Evolutionary conservation across 2,329 filamentous ascomycete genomes (phyloP).

Genomic region (Fusarium sublunatum): DNA sequence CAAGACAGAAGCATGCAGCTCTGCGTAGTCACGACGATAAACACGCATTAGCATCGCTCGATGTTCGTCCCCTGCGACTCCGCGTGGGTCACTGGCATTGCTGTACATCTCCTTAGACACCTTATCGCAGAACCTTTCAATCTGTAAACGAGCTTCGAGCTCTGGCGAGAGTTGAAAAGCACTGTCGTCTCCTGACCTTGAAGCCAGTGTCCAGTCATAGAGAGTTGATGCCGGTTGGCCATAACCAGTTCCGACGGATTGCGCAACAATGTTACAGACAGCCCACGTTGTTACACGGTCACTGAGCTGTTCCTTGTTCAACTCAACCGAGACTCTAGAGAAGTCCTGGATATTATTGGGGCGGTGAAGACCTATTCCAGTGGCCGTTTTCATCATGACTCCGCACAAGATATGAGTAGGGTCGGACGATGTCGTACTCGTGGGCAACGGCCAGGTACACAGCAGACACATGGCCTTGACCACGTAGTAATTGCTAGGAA

Average conservation of each 20-base stretch:
- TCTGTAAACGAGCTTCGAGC: conserved; percentile 74
- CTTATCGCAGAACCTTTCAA: conserved; percentile 81
- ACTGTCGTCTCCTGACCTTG: conserved; percentile 68
- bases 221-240: conserved; percentile 82
- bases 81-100: conserved; percentile 77
- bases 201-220: conserved; percentile 78
- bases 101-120: conserved; percentile 84
- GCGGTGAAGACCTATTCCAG: conserved; percentile 83
- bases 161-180: conserved; percentile 70
- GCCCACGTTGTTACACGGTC: conserved; percentile 86
- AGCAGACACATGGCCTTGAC: conserved; percentile 84
- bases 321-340: conserved; percentile 77
- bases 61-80: conserved; percentile 74
- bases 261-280: conserved; percentile 85
- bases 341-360: conserved; percentile 88
- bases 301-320: conserved; percentile 82
- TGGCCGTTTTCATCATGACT: conserved; percentile 88
- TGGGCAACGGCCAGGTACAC: conserved; percentile 85
- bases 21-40: conserved; percentile 72
- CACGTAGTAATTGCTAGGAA: conserved; percentile 81
- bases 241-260: conserved; percentile 84
- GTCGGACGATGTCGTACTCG: conserved; percentile 82
- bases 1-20: conserved; percentile 70
- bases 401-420: conserved; percentile 85
- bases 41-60: conserved; percentile 74